Conservation (phyloP, 371 early-diverging fungal species). For the Mortierella sp. region DNA sequence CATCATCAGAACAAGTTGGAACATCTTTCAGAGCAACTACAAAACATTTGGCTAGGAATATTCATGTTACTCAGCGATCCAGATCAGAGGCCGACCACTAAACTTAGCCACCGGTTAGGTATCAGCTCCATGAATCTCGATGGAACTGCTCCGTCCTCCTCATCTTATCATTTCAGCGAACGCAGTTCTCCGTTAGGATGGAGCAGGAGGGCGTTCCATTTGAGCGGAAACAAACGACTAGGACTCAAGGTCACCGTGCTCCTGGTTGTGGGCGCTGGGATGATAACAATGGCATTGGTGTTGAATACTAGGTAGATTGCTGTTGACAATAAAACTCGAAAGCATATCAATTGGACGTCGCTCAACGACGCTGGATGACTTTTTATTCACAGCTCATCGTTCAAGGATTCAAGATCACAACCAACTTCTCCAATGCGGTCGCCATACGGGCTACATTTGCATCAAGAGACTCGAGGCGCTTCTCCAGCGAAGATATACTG, state of each 20-base stretch:
- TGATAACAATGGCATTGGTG: conserved; percentile 46
- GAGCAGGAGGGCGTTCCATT: background rate
- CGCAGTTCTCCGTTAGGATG: conserved; percentile 1
- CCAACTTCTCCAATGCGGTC: conserved; percentile 46
- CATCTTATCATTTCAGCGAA: conserved; percentile 14
- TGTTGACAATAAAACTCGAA: background rate
- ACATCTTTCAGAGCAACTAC: conserved; percentile 16
- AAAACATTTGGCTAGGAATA: conserved; percentile 27
- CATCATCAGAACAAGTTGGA: conserved; percentile 11
- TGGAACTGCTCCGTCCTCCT: conserved; percentile 8
- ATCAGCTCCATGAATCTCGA: conserved; percentile 14
- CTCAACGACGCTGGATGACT: too few species aligned
- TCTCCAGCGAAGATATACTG: conserved; percentile 40
- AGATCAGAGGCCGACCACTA: conserved; percentile 11
- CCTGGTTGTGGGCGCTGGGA: conserved; percentile 19
- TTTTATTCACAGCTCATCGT: too few species aligned
- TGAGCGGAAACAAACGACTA: conserved; percentile 23
- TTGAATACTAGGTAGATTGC: conserved; percentile 10
- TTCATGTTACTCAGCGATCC: conserved; percentile 30
- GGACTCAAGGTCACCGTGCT: conserved; percentile 25
- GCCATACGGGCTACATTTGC: conserved; percentile 53
- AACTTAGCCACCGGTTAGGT: conserved; percentile 10
- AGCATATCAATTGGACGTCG: too few species aligned
- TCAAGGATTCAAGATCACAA: conserved; percentile 29
- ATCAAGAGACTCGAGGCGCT: conserved; percentile 48